These are phyloP conservation scores for Arthrocladium fulminans DNA, from an alignment of 2,329 filamentous ascomycete species.

Conservation along the genomic window DNA sequence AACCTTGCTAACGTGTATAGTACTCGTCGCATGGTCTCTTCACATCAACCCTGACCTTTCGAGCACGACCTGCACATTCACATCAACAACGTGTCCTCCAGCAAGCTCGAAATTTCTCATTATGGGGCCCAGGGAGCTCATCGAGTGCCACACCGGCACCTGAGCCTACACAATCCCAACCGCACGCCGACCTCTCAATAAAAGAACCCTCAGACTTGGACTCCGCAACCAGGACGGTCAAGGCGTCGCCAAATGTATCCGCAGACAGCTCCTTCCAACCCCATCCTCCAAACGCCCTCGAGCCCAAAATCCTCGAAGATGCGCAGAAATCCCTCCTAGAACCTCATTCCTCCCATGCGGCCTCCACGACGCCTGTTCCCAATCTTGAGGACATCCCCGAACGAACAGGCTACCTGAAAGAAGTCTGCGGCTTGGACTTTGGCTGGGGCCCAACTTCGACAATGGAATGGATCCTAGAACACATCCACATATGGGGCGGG, in stretches of 20 bases:
- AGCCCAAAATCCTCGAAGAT: constrained; percentile 14
- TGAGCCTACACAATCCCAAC: not conserved
- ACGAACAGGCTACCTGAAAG: constrained; percentile 70
- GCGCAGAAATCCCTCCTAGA: constrained; percentile 11
- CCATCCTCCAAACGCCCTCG: constrained; percentile 8
- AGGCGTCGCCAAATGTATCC: constrained; percentile 18
- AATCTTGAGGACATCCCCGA: constrained; percentile 46
- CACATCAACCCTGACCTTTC: not conserved
- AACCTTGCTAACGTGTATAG: not conserved
- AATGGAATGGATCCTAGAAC: constrained; percentile 71
- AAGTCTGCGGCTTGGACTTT: constrained; percentile 70
- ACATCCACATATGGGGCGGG: constrained; percentile 66
- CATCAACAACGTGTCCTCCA: not conserved
- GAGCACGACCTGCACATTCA: not conserved
- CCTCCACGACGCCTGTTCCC: not conserved
- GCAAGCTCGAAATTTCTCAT: constrained; percentile 17
- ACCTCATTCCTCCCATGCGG: constrained; percentile 2
- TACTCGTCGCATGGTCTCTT: not conserved
- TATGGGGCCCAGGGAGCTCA: constrained; percentile 18
- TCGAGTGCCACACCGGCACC: not conserved
- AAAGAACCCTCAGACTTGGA: constrained; percentile 1
- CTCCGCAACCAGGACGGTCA: constrained; percentile 13
- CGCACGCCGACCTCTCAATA: not conserved
- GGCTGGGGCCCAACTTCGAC: constrained; percentile 68
- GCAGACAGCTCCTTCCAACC: constrained; percentile 11